Evolutionary conservation across 768 basidiomycete species (phyloP).

Genomic region (Tricholoma saponaceum): DNA sequence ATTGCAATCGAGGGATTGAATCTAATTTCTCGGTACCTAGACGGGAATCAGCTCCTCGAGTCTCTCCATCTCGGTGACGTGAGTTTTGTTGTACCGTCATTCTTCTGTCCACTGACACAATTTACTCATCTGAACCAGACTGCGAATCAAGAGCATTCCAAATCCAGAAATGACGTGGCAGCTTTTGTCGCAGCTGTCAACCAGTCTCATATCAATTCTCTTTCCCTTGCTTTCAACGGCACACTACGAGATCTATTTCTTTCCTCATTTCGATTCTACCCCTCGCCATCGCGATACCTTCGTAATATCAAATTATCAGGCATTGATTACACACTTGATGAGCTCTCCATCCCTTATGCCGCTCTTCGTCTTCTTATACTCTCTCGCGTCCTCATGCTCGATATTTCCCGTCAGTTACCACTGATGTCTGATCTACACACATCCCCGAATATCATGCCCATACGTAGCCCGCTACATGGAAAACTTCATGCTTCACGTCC

Average conservation of each 20-base stretch:
- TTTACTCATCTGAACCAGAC: background rate
- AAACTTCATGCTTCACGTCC: background rate
- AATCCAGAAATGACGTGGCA: background rate
- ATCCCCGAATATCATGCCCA: background rate
- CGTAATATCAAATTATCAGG: background rate
- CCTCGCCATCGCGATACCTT: background rate
- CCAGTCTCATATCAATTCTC: background rate
- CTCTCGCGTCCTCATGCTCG: background rate
- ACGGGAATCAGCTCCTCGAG: background rate
- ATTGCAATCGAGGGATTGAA: background rate
- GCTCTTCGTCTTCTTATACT: background rate
- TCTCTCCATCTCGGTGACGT: background rate
- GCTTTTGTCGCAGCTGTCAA: background rate
- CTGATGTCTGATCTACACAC: background rate
- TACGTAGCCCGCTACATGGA: background rate
- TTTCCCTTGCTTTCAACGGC: background rate
- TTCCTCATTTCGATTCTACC: background rate
- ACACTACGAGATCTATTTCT: background rate
- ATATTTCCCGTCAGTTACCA: background rate
- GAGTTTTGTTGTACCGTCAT: background rate
- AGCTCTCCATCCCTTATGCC: background rate
- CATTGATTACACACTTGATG: background rate
- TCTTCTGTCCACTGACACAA: background rate
- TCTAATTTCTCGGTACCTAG: background rate
- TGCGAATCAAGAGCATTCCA: background rate